These are phyloP conservation scores for Andrographis paniculata DNA, from an alignment of 305 asterid genomes.

Conservation along the genomic window DNA sequence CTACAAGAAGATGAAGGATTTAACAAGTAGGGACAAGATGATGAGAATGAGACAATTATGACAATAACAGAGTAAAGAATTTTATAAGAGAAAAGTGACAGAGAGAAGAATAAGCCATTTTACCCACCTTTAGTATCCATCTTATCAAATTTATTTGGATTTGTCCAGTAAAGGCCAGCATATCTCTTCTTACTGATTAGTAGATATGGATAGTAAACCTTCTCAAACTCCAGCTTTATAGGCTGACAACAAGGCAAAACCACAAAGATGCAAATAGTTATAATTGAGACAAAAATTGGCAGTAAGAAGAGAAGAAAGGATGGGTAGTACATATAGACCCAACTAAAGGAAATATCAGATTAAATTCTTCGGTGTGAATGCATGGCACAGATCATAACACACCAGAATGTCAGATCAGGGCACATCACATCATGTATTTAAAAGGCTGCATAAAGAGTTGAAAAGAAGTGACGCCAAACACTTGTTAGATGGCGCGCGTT, in stretches of 20 bases:
- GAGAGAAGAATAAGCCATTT: slow-evolving; percentile 15
- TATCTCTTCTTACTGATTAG: slow-evolving; percentile 97
- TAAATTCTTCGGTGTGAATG: background rate
- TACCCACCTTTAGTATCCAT: slow-evolving; percentile 93
- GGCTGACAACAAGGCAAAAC: slow-evolving; percentile 51
- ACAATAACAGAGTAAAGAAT: slow-evolving; percentile 4
- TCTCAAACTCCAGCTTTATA: slow-evolving; percentile 93
- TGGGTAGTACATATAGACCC: background rate
- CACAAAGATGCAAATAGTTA: slow-evolving; percentile 13
- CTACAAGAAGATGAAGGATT: background rate
- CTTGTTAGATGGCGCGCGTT: slow-evolving; percentile 1
- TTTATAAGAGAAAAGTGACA: slow-evolving; percentile 9
- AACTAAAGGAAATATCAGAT: background rate
- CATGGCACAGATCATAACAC: background rate
- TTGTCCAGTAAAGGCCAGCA: slow-evolving; percentile 99
- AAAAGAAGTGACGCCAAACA: background rate
- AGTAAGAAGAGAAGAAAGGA: background rate
- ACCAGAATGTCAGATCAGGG: no score
- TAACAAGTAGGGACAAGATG: background rate
- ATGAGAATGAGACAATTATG: slow-evolving; percentile 5
- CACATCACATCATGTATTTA: no score
- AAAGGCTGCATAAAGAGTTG: background rate
- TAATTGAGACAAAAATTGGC: background rate
- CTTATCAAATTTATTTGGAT: slow-evolving; percentile 85
- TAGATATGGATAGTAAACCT: slow-evolving; percentile 87